A percentile compares a stretch with the other conserved stretches of the same genome.
phyloP scores from a whole-genome alignment of 768 basidiomycete species.

The Lentinula boryana region DNA sequence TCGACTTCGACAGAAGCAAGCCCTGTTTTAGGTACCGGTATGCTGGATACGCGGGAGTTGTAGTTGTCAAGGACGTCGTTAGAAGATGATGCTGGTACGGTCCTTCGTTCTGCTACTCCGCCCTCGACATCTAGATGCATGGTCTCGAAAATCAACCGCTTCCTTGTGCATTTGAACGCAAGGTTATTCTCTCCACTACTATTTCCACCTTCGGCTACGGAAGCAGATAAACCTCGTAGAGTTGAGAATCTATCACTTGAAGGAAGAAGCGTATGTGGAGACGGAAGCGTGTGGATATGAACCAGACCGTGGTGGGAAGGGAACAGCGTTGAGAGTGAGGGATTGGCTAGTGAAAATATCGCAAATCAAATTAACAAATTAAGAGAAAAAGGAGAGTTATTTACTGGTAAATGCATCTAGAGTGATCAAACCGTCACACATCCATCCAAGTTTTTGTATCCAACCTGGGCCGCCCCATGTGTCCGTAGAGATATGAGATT shows the following conservation, averaged over 20 bases:
- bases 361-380: not conserved
- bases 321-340: conserved; percentile 67
- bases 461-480: conserved; percentile 62
- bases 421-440: conserved; percentile 69
- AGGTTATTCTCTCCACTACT: conserved; percentile 94
- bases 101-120: conserved; percentile 74
- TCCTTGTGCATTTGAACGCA: conserved; percentile 88
- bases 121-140: conserved; percentile 84
- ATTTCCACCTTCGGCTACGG: conserved; percentile 35
- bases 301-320: conserved; percentile 85
- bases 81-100: conserved; percentile 37
- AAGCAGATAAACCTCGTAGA: conserved; percentile 71
- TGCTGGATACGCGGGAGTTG: not conserved
- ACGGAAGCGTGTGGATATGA: conserved; percentile 70
- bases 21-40: conserved; percentile 12
- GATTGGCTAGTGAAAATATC: conserved; percentile 50
- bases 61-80: conserved; percentile 13
- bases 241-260: conserved; percentile 80
- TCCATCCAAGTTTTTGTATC: conserved; percentile 75
- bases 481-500: conserved; percentile 56
- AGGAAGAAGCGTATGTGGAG: conserved; percentile 65
- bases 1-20: conserved; percentile 42
- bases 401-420: conserved; percentile 76
- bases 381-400: conserved; percentile 16
- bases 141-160: conserved; percentile 85